Conservation (phyloP, 768 basidiomycete species). For the Termitomyces sp. region DNA sequence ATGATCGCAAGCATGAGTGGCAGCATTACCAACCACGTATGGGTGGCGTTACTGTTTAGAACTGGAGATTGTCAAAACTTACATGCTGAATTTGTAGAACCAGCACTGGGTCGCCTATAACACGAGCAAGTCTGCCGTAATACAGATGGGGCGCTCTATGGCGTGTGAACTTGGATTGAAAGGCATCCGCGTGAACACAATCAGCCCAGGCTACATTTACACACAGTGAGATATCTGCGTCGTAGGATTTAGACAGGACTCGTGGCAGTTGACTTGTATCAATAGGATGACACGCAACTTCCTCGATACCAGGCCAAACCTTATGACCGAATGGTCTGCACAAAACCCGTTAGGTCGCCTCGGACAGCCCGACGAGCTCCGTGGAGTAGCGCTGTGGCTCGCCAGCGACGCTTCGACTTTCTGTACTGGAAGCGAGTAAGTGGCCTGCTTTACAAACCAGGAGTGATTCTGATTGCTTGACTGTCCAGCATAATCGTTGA, state of each 20-base stretch:
- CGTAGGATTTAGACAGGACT: neutral
- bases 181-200: conserved; percentile 62
- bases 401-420: conserved; percentile 67
- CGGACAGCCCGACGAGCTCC: conserved; percentile 62
- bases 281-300: conserved; percentile 57
- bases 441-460: neutral
- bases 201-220: conserved; percentile 71
- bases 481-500: conserved; percentile 15
- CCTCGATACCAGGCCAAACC: conserved; percentile 47
- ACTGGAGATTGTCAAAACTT: neutral
- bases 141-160: conserved; percentile 75
- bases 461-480: neutral
- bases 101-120: conserved; percentile 73
- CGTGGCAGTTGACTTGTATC: neutral
- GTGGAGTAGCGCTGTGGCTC: conserved; percentile 63
- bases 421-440: conserved; percentile 67
- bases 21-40: conserved; percentile 54
- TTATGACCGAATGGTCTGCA: conserved; percentile 50
- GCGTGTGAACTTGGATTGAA: conserved; percentile 69
- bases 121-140: conserved; percentile 69
- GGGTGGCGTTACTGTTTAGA: neutral
- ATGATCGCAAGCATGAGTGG: conserved; percentile 59
- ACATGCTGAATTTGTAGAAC: conserved; percentile 27
- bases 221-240: conserved; percentile 37
- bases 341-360: conserved; percentile 63